phyloP scores from a whole-genome alignment of 176 grass and related monocot species.

The Juncus inflexus region DNA sequence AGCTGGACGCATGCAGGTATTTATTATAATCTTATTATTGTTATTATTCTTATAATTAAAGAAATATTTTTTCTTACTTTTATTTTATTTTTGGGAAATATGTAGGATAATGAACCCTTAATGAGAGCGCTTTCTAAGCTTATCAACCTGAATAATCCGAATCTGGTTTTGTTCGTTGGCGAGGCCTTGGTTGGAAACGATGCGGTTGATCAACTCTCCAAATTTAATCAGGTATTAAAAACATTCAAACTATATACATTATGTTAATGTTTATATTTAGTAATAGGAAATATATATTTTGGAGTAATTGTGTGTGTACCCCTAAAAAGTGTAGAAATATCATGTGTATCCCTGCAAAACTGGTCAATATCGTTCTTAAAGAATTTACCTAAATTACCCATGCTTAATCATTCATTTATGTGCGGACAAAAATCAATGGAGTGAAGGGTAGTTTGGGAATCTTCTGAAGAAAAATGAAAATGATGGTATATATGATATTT shows the following conservation, averaged over 20 bases:
- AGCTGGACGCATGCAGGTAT: conserved; percentile 86
- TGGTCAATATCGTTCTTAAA: too few relatives aligned
- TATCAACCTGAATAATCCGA: conserved; percentile 90
- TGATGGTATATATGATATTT: too few relatives aligned
- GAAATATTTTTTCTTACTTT: background rate
- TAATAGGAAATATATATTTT: too few relatives aligned
- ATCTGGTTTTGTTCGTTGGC: conserved; percentile 89
- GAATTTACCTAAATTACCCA: too few relatives aligned
- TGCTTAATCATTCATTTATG: too few relatives aligned
- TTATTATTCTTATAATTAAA: background rate
- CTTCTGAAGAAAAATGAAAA: too few relatives aligned
- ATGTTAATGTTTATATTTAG: too few relatives aligned
- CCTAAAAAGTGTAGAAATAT: too few relatives aligned
- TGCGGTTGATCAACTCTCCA: conserved; percentile 86
- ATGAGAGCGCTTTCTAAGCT: conserved; percentile 97
- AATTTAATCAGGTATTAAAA: conserved; percentile 72
- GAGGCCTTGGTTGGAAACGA: conserved; percentile 95
- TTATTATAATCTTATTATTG: background rate
- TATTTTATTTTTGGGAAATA: background rate
- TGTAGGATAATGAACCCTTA: conserved; percentile 90
- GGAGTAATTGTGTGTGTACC: too few relatives aligned
- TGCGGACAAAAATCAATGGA: too few relatives aligned
- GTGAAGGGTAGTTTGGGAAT: too few relatives aligned
- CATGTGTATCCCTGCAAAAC: too few relatives aligned
- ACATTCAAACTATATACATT: background rate